These are phyloP conservation scores for Phytophthora litchii DNA, from an alignment of 352 stramenopile genomes.

Conservation along the genomic window DNA sequence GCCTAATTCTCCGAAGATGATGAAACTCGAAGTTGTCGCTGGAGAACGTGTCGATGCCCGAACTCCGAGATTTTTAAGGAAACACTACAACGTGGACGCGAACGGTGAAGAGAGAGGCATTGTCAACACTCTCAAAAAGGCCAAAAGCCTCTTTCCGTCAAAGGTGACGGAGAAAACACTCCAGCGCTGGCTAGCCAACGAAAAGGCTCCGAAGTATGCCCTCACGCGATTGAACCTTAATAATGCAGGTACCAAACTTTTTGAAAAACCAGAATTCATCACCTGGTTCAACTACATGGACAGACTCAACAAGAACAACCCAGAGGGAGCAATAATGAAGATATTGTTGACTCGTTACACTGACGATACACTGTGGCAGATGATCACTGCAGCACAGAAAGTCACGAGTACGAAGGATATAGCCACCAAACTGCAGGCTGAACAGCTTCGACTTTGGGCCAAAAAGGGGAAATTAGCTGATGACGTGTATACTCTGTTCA, in stretches of 20 bases:
- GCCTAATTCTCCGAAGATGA: not conserved
- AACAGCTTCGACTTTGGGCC: slow-evolving; percentile 2
- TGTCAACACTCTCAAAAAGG: not conserved
- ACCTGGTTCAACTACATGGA: slow-evolving; percentile 3
- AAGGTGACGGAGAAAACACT: slow-evolving; percentile 2
- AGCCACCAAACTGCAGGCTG: slow-evolving; percentile 5
- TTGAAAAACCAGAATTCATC: slow-evolving; percentile 2
- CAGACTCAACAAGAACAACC: not conserved
- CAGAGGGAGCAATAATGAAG: slow-evolving; percentile 1
- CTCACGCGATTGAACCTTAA: slow-evolving; percentile 2
- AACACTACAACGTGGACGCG: not conserved
- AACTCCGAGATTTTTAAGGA: not conserved
- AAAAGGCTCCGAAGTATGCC: slow-evolving; percentile 2
- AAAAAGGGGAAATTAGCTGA: slow-evolving; percentile 3
- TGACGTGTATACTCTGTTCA: not conserved
- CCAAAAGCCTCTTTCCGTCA: not conserved
- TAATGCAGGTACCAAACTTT: not conserved
- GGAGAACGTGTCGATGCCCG: not conserved
- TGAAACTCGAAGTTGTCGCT: not conserved
- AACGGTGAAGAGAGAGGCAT: slow-evolving; percentile 8
- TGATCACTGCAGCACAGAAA: slow-evolving; percentile 8
- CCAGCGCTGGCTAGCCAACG: slow-evolving; percentile 3
- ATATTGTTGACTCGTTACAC: not conserved
- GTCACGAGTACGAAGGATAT: not conserved
- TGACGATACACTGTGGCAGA: slow-evolving; percentile 1